Conservation (phyloP, 2,329 filamentous ascomycete species). For the Arthrobotrys megalospora region DNA sequence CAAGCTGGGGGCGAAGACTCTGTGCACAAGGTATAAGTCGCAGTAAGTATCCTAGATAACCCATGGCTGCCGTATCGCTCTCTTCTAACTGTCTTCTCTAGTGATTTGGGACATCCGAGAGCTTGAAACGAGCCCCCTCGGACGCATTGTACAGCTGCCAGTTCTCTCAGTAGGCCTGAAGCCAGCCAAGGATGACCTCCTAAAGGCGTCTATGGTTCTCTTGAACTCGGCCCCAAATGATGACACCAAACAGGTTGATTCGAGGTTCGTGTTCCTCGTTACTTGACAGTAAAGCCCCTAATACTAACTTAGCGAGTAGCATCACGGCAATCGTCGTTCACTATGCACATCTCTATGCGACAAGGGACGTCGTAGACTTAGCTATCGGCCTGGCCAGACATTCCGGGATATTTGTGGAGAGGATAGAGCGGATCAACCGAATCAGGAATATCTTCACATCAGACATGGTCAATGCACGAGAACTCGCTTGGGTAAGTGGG, state of each 20-base stretch:
- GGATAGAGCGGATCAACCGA: constrained; percentile 61
- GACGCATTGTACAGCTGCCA: constrained; percentile 60
- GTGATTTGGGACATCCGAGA: constrained; percentile 65
- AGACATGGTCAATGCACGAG: constrained; percentile 63
- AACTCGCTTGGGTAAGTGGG: constrained; percentile 62
- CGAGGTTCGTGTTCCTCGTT: constrained; percentile 54
- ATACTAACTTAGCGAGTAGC: constrained; percentile 49
- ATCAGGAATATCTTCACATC: constrained; percentile 63
- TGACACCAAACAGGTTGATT: constrained; percentile 60
- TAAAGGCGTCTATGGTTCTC: constrained; percentile 62
- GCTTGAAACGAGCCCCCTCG: constrained; percentile 63
- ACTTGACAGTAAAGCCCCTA: background rate
- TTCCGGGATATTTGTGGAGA: constrained; percentile 56
- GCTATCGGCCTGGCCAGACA: constrained; percentile 52
- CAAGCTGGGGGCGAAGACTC: constrained; percentile 64
- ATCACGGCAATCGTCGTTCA: constrained; percentile 64
- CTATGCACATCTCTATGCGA: constrained; percentile 64
- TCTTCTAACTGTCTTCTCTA: constrained; percentile 22
- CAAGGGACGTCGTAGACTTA: constrained; percentile 51
- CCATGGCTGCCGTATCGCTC: background rate
- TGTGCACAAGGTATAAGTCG: constrained; percentile 64
- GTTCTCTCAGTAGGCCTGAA: constrained; percentile 63
- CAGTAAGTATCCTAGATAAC: constrained; percentile 35
- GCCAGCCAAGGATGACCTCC: constrained; percentile 63
- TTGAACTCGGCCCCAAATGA: constrained; percentile 62